Percentiles rank a stretch among this genome's conserved stretches.
Evolutionary conservation across 805 yeast genomes (phyloP).

Genomic region (Spathaspora arborariae): DNA sequence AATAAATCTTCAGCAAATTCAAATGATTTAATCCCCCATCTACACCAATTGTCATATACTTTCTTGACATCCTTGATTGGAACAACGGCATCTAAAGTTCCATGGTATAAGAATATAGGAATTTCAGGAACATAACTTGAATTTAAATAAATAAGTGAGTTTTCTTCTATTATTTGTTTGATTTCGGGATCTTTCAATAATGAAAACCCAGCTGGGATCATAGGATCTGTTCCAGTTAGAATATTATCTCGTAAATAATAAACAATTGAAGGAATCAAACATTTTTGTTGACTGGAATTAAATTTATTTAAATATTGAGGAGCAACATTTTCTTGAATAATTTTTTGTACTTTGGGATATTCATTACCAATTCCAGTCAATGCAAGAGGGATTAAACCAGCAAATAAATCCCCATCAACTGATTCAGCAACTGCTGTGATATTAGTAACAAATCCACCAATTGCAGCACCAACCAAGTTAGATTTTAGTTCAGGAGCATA

Average conservation of each 20-base stretch:
- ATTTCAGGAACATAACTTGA: constrained; percentile 14
- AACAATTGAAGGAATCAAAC: constrained; percentile 6
- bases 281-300: constrained; percentile 1
- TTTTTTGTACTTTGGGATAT: constrained; percentile 18
- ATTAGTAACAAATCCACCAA: constrained; percentile 36
- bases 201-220: constrained; percentile 14
- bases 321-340: not conserved
- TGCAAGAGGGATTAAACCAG: constrained; percentile 29
- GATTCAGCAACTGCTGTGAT: constrained; percentile 23
- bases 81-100: constrained; percentile 16
- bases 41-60: constrained; percentile 25
- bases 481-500: constrained; percentile 31
- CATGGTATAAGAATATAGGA: constrained; percentile 21
- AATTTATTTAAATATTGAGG: not conserved
- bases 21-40: constrained; percentile 20
- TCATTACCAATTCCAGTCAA: constrained; percentile 28
- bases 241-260: constrained; percentile 7
- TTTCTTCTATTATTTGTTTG: constrained; percentile 13
- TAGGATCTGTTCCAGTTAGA: constrained; percentile 12
- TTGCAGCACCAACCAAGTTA: constrained; percentile 27
- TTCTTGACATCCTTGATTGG: constrained; percentile 17
- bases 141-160: constrained; percentile 18
- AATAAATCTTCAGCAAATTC: constrained; percentile 24
- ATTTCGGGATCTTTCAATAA: constrained; percentile 12
- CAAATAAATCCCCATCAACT: constrained; percentile 22